Base-by-base conservation (phyloP, 2,329 filamentous ascomycete species). In the Pseudogymnoascus verrucosus region DNA sequence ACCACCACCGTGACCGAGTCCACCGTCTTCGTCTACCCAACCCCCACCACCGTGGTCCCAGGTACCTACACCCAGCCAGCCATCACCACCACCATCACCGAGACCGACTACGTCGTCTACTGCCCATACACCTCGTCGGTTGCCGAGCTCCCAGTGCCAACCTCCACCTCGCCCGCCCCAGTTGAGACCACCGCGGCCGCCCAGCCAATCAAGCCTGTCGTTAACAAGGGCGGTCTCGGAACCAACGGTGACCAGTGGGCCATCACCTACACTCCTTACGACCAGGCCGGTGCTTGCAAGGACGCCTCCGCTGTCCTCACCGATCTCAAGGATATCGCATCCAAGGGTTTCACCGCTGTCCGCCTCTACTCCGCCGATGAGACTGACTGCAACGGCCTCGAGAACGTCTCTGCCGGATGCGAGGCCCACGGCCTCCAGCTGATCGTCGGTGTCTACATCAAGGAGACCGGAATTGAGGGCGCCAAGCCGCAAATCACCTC, bases 381-480 rank as follows among this genome's bases (percentile, higher is more conserved):
- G 19, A 93, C 92, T 69, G 93, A 97, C 84, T 98, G 93, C 83
- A 82, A 84, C 77, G 89, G 88, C 63, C 89, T 96, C 66, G 78
- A 86, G 74, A 87, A 84, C 76, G 87, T 97, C 64, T 90, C 90
- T 67, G 76, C 78, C 47, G 89, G 90, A 65, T 87, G 83, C 78
- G 76, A 83, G 71, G 76, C 83, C 70, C 74, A 87, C 76, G 87
- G 88, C 65, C 74, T 97, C 65, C 87, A 88, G 76, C 80, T 97
- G 76, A 93, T 97, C 76, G 78, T 96, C 66, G 93, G 93, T 76
- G 83, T 98, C 79, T 96, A 89, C 81, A 89, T 97, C 76, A 87
- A 89, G 77, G 79, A 77, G 68, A 80, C 87, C 73, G 74, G 74
- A 69, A 78, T 79, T 72, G 79, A 83, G 64, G 85, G 83, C 63